These are phyloP conservation scores for Salix viminalis DNA, from an alignment of 345 rosid genomes.

Conservation along the genomic window DNA sequence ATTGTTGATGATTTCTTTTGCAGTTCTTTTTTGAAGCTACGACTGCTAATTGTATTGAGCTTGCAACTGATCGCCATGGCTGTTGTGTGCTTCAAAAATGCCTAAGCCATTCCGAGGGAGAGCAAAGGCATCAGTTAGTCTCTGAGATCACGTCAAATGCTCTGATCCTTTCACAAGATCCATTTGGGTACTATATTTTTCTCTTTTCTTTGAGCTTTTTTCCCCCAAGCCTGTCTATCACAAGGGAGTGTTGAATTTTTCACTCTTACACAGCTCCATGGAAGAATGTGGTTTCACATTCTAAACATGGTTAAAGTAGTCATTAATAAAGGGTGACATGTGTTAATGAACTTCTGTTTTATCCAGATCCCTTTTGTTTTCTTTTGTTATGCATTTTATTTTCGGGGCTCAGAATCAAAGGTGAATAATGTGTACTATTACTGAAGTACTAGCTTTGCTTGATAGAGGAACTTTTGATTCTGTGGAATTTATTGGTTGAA, in stretches of 20 bases:
- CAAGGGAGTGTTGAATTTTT: conserved; percentile 4
- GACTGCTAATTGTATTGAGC: conserved; percentile 60
- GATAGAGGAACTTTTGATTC: background rate
- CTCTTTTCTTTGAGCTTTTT: conserved; percentile 1
- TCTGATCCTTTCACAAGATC: conserved; percentile 68
- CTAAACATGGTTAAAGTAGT: background rate
- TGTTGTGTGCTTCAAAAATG: conserved; percentile 84
- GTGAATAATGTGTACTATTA: background rate
- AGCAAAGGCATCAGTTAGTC: conserved; percentile 43
- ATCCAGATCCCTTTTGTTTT: background rate
- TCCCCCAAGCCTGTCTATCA: background rate
- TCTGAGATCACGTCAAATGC: conserved; percentile 57
- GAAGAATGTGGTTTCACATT: background rate
- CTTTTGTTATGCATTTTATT: background rate
- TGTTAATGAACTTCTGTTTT: background rate
- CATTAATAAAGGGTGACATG: background rate
- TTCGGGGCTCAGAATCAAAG: background rate
- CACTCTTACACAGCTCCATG: background rate
- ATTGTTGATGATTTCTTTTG: conserved; percentile 12
- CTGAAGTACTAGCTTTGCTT: background rate
- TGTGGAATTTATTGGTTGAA: background rate
- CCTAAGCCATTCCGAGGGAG: conserved; percentile 48
- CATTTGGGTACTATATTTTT: conserved; percentile 51
- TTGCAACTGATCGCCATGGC: conserved; percentile 74
- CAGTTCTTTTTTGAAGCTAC: conserved; percentile 75